Percentiles rank a stretch among this genome's conserved stretches.
These are phyloP conservation scores for Cylindrotheca closterium DNA, from an alignment of 108 stramenopile species.

Conservation along the genomic window DNA sequence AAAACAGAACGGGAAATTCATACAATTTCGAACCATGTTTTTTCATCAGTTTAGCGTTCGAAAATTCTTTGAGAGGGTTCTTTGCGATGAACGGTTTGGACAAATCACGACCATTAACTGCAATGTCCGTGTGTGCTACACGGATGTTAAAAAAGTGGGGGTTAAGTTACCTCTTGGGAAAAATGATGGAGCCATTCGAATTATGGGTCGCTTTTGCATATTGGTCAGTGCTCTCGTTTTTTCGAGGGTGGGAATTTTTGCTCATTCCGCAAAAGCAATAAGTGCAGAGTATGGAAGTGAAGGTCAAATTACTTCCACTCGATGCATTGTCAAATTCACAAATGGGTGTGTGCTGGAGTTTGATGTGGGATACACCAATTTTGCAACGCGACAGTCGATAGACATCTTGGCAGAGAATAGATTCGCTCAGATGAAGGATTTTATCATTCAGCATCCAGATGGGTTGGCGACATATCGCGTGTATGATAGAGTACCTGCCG, in stretches of 20 bases:
- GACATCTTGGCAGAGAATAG: slow-evolving; percentile 28
- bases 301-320: slow-evolving; percentile 25
- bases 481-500: slow-evolving; percentile 21
- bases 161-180: slow-evolving; percentile 43
- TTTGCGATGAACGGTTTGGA: slow-evolving; percentile 48
- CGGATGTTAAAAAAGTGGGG: slow-evolving; percentile 46
- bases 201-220: slow-evolving; percentile 57
- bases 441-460: slow-evolving; percentile 52
- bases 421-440: slow-evolving; percentile 43
- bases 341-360: slow-evolving; percentile 31
- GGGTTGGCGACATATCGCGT: slow-evolving; percentile 45
- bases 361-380: slow-evolving; percentile 30
- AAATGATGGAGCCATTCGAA: slow-evolving; percentile 67
- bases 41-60: slow-evolving; percentile 54
- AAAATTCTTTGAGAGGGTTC: slow-evolving; percentile 44
- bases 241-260: slow-evolving; percentile 27
- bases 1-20: slow-evolving; percentile 41
- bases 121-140: slow-evolving; percentile 43
- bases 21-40: slow-evolving; percentile 72
- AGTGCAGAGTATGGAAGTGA: slow-evolving; percentile 13
- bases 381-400: slow-evolving; percentile 36
- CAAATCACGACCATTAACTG: slow-evolving; percentile 43
- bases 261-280: slow-evolving; percentile 34
- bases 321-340: slow-evolving; percentile 26
- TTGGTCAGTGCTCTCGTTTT: slow-evolving; percentile 53